Evolutionary conservation across 106 monocot species (phyloP).

Genomic region (Acorus calamus): DNA sequence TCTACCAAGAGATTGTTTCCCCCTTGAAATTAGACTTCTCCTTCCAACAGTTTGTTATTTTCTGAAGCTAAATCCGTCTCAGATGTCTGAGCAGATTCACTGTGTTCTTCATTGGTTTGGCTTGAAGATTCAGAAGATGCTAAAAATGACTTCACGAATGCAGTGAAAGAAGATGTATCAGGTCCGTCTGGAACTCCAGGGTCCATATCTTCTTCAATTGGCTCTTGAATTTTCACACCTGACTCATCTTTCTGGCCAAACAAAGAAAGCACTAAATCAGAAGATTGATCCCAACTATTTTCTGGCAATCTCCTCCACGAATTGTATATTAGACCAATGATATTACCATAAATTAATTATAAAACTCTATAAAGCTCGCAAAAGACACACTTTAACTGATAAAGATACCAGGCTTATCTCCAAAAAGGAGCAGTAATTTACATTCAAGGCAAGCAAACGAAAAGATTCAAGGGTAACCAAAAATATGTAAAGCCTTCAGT

Average conservation of each 20-base stretch:
- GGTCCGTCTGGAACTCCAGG: constrained; percentile 46
- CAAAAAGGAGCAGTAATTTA: too few species aligned
- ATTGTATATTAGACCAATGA: too few species aligned
- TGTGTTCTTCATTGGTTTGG: constrained; percentile 25
- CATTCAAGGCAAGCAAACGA: too few species aligned
- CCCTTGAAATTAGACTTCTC: constrained; percentile 52
- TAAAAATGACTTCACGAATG: constrained; percentile 72
- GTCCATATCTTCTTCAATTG: constrained; percentile 20
- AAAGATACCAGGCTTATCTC: neutral
- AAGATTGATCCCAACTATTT: too few species aligned
- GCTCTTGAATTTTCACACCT: constrained; percentile 23
- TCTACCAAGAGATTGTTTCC: constrained; percentile 73
- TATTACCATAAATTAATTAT: too few species aligned
- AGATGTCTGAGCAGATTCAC: constrained; percentile 22
- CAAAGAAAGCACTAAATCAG: neutral
- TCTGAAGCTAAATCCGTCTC: constrained; percentile 37
- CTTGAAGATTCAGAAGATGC: constrained; percentile 44
- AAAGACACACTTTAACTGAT: neutral
- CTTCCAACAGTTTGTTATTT: constrained; percentile 32
- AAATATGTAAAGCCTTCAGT: too few species aligned
- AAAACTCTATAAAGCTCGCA: too few species aligned
- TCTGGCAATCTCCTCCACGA: too few species aligned
- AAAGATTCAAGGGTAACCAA: too few species aligned
- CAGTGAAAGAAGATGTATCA: constrained; percentile 91
- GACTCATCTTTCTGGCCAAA: constrained; percentile 29